Percentiles rank a stretch among this genome's conserved stretches.
Evolutionary conservation across 768 basidiomycete genomes (phyloP).

Genomic region (Dacryopinax primogenitus): DNA sequence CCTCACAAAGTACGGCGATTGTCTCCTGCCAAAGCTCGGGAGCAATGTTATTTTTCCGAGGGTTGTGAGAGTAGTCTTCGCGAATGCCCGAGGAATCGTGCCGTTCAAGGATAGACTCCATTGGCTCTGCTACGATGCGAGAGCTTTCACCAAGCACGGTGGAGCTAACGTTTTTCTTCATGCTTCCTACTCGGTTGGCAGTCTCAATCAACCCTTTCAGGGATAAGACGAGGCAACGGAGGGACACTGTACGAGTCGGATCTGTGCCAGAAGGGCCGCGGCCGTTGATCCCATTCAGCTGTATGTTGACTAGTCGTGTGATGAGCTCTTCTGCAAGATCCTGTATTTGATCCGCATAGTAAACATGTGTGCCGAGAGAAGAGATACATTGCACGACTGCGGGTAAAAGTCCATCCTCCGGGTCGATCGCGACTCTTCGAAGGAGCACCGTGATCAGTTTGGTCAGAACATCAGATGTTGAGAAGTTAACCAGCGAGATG

Average conservation of each 20-base stretch:
- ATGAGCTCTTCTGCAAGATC: slow-evolving; percentile 79
- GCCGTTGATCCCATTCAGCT: slow-evolving; percentile 45
- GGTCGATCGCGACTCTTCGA: slow-evolving; percentile 49
- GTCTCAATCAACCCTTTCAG: slow-evolving; percentile 57
- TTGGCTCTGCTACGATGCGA: neutral
- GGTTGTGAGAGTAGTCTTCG: neutral
- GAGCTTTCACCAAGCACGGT: slow-evolving; percentile 2
- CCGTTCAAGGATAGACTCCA: neutral
- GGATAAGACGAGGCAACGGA: slow-evolving; percentile 56
- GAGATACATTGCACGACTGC: slow-evolving; percentile 62
- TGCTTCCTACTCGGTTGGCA: slow-evolving; percentile 35
- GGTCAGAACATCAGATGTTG: slow-evolving; percentile 77
- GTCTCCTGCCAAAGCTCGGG: slow-evolving; percentile 89
- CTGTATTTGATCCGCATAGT: slow-evolving; percentile 92
- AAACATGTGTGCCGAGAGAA: slow-evolving; percentile 78
- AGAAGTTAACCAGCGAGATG: slow-evolving; percentile 74
- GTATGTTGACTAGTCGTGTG: slow-evolving; percentile 55
- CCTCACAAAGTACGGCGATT: slow-evolving; percentile 68
- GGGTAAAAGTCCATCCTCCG: slow-evolving; percentile 52
- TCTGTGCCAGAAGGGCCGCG: slow-evolving; percentile 28
- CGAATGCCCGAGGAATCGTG: neutral
- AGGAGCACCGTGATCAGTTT: slow-evolving; percentile 63
- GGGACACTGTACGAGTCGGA: slow-evolving; percentile 45
- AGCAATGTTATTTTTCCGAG: slow-evolving; percentile 36
- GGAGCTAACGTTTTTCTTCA: neutral